Evolutionary conservation across 2,329 filamentous ascomycete genomes (phyloP), one percentile per base, ranked within the genome.

Genomic region (Epichloe coenophiala): DNA sequence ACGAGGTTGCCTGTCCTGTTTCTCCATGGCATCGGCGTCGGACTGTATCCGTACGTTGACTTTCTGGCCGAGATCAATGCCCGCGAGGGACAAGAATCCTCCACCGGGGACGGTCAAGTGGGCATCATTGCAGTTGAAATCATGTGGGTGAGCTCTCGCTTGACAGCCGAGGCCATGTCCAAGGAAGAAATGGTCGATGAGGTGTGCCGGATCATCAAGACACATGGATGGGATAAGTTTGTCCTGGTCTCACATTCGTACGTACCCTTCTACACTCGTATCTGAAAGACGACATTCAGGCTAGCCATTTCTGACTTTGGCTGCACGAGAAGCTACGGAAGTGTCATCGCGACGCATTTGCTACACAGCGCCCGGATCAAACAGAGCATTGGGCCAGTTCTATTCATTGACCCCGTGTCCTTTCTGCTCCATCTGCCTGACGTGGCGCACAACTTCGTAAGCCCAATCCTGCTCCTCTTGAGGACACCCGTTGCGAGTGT

Each of bases 401-500:
- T 83, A 0, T 67, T 83, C 23, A 69, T 82, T 33, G 80, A 83
- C 58, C 80, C 80, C 0, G 76, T 83, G 1, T 75, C 75, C 0
- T 72, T 83, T 45, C 62, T 81, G 1, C 65, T 83, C 3, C 78
- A 83, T 59, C 70, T 81, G 8, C 78, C 79, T 4, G 74, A 81
- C 55, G 77, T 83, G 8, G 77, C 78, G 2, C 83, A 78, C 61
- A 84, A 83, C 56, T 83, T 83, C 60, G 60, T 63, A 52, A 50
- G 33, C 42, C 51, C 36, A n/a, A 2, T 38, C 36, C 12, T 38
- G 36, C 12, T 13, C 36, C 36, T n/a, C 36, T 9, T 31, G 27
- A 9, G 27, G 27, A 31, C 27, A 31, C 3, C 27, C 8, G 1
- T 31, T 31, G 27, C 27, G 8, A 31, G 27, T 9, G 27, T 31